Base-by-base conservation (phyloP, 495 filamentous ascomycete species). In the Aspergillus coremiiformis region DNA sequence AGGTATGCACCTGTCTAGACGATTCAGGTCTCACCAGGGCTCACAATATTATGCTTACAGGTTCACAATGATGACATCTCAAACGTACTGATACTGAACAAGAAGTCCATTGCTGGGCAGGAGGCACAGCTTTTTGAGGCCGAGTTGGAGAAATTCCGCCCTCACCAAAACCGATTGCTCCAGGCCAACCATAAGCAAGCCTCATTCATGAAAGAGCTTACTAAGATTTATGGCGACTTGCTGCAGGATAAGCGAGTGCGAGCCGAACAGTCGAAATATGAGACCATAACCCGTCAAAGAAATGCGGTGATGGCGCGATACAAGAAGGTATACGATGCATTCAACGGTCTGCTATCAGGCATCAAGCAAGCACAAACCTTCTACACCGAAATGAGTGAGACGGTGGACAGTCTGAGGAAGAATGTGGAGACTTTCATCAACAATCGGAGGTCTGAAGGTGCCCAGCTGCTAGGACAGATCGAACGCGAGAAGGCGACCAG, bases 391-490 rank as follows among this genome's bases (percentile, higher is more conserved):
- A 98, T 97, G 90, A 84, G 80, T 57, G 89, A 97, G 46, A 96
- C 90, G 1, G 90, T 94, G 2, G 89, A 96, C 39, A 95, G 87
- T 60, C 73, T 97, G n/a, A 83, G 88, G 52, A 92, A 96, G 75
- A 98, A 98, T 60, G 92, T 97, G 11, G 91, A 96, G 58, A 87
- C 85, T 3, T 98, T 97, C 64, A 92, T 98, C 51, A 92, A 86
- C 73, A 98, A 97, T 61, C 81, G 93, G 29, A 78, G 91, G 41
- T 85, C 89, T 0, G 93, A 98, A 69, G 93, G 93, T 17, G 89
- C 90, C 1, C 88, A 95, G 61, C 76, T 97, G 21, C 76, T 98
- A 6, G 80, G 78, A 55, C 85, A 89, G 55, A 98, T 98, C 51
- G 93, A 97, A 68, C 79, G 84, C 52, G 83, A 85, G 45, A 84